phyloP scores from a whole-genome alignment of 2,329 filamentous ascomycete genomes.

The Didymella keratinophila region DNA sequence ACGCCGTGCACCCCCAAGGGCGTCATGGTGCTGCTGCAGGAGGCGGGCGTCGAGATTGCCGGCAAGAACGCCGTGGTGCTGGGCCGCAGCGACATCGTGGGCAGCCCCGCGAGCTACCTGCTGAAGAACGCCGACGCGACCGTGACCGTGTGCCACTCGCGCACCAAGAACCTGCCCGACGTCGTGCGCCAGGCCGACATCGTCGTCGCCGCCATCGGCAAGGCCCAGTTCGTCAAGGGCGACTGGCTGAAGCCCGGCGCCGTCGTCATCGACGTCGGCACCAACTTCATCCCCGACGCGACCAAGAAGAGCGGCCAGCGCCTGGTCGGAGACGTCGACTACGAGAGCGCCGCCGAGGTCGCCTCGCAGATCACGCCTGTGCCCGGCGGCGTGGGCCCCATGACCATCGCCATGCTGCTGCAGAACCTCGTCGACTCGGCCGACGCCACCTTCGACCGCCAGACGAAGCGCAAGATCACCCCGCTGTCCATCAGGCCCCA shows the following conservation, averaged over 20 bases:
- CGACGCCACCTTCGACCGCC: conserved; percentile 79
- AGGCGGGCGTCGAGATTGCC: conserved; percentile 80
- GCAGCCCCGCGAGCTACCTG: conserved; percentile 94
- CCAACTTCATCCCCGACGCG: conserved; percentile 90
- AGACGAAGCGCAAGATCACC: conserved; percentile 79
- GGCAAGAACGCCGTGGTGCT: conserved; percentile 96
- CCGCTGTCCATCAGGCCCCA: conserved; percentile 84
- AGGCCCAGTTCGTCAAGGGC: conserved; percentile 86
- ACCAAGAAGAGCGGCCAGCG: conserved; percentile 92
- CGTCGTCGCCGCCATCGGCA: conserved; percentile 89
- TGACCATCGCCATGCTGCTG: conserved; percentile 98
- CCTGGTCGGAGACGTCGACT: conserved; percentile 95
- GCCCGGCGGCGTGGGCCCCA: conserved; percentile 94
- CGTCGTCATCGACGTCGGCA: conserved; percentile 98
- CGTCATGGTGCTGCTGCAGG: conserved; percentile 89
- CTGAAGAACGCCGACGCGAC: conserved; percentile 96
- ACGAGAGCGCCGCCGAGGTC: conserved; percentile 80
- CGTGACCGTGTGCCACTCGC: conserved; percentile 94
- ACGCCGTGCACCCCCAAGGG: conserved; percentile 96
- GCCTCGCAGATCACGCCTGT: conserved; percentile 95
- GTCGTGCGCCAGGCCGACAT: conserved; percentile 87
- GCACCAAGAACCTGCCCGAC: conserved; percentile 75
- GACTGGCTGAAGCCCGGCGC: conserved; percentile 94
- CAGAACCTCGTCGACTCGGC: conserved; percentile 94
- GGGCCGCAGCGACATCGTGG: conserved; percentile 95